These are phyloP conservation scores for Podaxis sp. DNA, from an alignment of 768 basidiomycete genomes.

Conservation along the genomic window DNA sequence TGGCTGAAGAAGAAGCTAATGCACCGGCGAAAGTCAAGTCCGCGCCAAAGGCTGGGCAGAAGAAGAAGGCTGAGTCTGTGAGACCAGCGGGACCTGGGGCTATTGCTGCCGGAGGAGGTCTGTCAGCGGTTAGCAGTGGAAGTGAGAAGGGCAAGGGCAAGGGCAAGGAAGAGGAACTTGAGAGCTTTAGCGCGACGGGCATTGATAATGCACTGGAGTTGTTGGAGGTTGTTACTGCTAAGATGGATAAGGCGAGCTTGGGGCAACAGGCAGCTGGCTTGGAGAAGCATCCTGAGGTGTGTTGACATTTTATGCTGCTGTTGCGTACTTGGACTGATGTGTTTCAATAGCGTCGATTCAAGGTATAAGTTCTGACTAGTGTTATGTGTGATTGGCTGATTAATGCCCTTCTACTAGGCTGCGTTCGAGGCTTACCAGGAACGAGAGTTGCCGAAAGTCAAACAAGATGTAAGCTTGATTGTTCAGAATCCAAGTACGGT, in stretches of 20 bases:
- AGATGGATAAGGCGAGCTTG: constrained; percentile 90
- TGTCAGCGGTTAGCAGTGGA: constrained; percentile 27
- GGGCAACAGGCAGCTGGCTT: constrained; percentile 85
- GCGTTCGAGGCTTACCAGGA: constrained; percentile 93
- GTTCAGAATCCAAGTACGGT: constrained; percentile 11
- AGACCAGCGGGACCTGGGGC: constrained; percentile 85
- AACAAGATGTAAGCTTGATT: constrained; percentile 54
- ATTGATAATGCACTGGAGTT: constrained; percentile 91
- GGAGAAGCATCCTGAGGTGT: constrained; percentile 90
- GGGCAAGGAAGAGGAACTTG: constrained; percentile 40
- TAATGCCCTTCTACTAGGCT: constrained; percentile 43
- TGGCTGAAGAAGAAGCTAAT: constrained; percentile 85
- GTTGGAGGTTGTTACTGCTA: constrained; percentile 84
- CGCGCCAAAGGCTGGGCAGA: constrained; percentile 62
- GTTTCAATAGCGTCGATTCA: constrained; percentile 74
- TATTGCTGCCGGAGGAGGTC: constrained; percentile 70
- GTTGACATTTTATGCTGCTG: constrained; percentile 21
- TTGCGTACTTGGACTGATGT: constrained; percentile 8
- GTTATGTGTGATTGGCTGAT: background rate
- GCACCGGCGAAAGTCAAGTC: constrained; percentile 58
- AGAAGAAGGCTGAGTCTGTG: constrained; percentile 42
- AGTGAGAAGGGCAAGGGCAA: constrained; percentile 30
- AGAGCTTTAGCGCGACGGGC: constrained; percentile 82
- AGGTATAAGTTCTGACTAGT: constrained; percentile 42
- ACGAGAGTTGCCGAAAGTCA: constrained; percentile 76